Evolutionary conservation across 2,329 filamentous ascomycete species (phyloP), one percentile per base, ranked within the genome.

Genomic region (Nothopassalora personata): DNA sequence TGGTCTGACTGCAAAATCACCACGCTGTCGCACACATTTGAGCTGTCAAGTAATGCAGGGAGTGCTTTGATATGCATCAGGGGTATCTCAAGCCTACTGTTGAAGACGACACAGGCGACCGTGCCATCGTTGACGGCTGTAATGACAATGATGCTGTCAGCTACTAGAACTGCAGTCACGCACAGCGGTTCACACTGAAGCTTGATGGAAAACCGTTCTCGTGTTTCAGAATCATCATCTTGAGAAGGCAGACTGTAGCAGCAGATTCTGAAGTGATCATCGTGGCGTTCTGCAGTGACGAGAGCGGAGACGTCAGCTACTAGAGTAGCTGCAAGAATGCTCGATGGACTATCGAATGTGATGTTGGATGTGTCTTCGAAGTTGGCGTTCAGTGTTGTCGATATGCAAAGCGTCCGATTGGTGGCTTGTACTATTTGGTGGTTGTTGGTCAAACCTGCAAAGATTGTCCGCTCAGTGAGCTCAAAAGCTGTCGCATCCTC

Each of bases 401-500:
- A 66, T 1, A 66, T 61, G 43, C 58, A 63, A 9, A 73, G 60
- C 4, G 56, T 57, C 8, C 46, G 49, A 13, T 64, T 59, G 1
- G 70, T 72, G 10, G 72, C 63, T 54, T 74, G 72, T 2, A 72
- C 47, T 6, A 73, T 54, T 8, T 61, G 63, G 9, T 62, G 57
- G 33, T 67, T 60, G 3, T 28, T 13, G 3, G 65, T 59, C 2
- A 64, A 48, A 5, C 58, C 67, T 9, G 67, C 68, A 0, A 61
- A 58, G 2, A 74, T 58, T 3, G 72, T 73, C 1, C 64, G 60
- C 30, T 64, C 54, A 4, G 58, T 48, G 18, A 64, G 30, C 31
- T 70, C 69, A 43, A 72, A 64, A 4, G 65, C 69, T 15, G 59
- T 47, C 8, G 52, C 46, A 0, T 62, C 58, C 5, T 58, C 54